These are phyloP conservation scores for Phytophthora rubi DNA, from an alignment of 352 stramenopile genomes.

Conservation along the genomic window DNA sequence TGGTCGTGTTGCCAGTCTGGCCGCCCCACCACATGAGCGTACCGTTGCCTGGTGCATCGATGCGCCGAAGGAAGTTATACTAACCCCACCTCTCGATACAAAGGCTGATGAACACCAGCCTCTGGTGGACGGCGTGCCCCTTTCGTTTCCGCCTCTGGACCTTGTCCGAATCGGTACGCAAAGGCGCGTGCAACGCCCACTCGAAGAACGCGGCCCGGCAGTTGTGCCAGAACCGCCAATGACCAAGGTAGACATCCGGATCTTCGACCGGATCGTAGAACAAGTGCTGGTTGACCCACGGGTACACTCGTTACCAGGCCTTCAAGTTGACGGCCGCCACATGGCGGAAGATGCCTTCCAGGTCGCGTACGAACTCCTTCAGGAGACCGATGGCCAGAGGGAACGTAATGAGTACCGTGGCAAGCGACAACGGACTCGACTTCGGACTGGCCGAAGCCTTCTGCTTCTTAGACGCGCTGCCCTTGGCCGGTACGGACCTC, in stretches of 20 bases:
- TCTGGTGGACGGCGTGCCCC: background rate
- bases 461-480: background rate
- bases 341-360: background rate
- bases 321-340: background rate
- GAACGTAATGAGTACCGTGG: background rate
- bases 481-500: too few species aligned
- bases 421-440: too few species aligned
- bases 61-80: background rate
- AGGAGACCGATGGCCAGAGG: background rate
- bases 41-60: background rate
- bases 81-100: background rate
- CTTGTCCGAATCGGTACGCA: background rate
- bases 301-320: background rate
- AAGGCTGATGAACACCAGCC: background rate
- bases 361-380: background rate
- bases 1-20: background rate
- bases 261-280: background rate
- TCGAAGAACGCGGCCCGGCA: background rate
- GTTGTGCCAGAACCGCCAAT: background rate
- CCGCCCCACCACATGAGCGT: background rate
- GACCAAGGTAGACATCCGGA: background rate
- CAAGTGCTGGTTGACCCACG: background rate
- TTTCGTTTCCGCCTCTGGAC: background rate
- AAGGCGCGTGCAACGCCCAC: background rate
- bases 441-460: background rate